These are phyloP conservation scores for Pleomassaria siparia DNA, from an alignment of 2,329 filamentous ascomycete genomes.

Conservation along the genomic window DNA sequence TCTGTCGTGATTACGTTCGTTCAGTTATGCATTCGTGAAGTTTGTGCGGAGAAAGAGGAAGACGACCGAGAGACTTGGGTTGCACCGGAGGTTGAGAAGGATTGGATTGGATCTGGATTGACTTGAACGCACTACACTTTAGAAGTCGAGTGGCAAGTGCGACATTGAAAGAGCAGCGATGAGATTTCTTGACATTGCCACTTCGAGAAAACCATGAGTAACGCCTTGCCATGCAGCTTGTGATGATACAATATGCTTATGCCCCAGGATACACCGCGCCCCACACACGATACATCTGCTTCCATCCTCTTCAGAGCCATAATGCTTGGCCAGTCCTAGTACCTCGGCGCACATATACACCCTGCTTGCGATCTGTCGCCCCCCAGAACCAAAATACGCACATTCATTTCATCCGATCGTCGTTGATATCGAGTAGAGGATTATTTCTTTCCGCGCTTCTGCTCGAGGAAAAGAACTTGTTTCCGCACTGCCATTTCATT, in stretches of 20 bases:
- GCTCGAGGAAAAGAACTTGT: constrained; percentile 93
- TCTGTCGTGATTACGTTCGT: too few species aligned
- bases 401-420: neutral
- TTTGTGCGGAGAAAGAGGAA: too few species aligned
- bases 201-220: constrained; percentile 32
- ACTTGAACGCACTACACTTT: too few species aligned
- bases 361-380: neutral
- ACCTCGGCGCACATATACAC: neutral
- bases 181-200: constrained; percentile 20
- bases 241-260: constrained; percentile 29
- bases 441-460: constrained; percentile 72
- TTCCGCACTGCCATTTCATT: constrained; percentile 68
- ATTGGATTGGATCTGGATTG: too few species aligned
- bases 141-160: neutral
- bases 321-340: neutral
- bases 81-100: too few species aligned
- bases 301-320: neutral
- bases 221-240: constrained; percentile 23
- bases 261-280: neutral
- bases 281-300: neutral
- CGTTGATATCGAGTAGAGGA: neutral
- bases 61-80: too few species aligned
- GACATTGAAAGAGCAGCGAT: neutral
- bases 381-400: neutral
- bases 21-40: too few species aligned